Evolutionary conservation across 495 filamentous ascomycete species (phyloP).

Genomic region (Umbilicaria muhlenbergii): DNA sequence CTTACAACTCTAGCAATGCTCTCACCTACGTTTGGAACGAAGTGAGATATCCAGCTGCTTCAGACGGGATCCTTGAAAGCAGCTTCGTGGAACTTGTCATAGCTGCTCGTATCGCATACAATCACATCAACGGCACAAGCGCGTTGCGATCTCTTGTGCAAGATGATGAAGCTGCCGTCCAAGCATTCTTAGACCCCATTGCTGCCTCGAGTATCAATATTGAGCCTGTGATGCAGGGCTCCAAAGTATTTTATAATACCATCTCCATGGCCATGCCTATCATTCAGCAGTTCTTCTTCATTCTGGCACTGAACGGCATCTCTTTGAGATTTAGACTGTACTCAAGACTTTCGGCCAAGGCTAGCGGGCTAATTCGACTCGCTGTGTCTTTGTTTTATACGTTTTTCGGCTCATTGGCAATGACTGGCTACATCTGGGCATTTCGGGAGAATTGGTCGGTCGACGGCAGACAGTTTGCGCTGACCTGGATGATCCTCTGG

Average conservation of each 20-base stretch:
- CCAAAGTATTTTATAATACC: constrained; percentile 35
- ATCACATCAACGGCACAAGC: constrained; percentile 15
- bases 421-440: constrained; percentile 32
- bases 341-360: constrained; percentile 17
- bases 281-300: constrained; percentile 40
- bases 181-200: constrained; percentile 28
- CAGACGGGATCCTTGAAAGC: constrained; percentile 19
- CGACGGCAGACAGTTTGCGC: constrained; percentile 27
- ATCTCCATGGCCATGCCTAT: constrained; percentile 30
- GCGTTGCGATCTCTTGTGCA: constrained; percentile 15
- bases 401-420: constrained; percentile 28
- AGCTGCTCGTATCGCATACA: constrained; percentile 23
- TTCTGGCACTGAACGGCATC: constrained; percentile 26
- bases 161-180: constrained; percentile 18
- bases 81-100: constrained; percentile 19
- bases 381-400: constrained; percentile 27
- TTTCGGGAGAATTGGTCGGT: constrained; percentile 32
- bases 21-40: constrained; percentile 35
- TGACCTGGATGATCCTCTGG: constrained; percentile 34
- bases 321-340: constrained; percentile 30
- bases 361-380: constrained; percentile 27
- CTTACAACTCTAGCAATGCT: constrained; percentile 24
- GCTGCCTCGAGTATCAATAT: constrained; percentile 22
- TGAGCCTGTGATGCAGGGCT: constrained; percentile 31
- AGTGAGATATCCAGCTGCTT: constrained; percentile 29